Evolutionary conservation across 1,284 basidiomycete species (phyloP).

Genomic region (Trichosporon sp.): DNA sequence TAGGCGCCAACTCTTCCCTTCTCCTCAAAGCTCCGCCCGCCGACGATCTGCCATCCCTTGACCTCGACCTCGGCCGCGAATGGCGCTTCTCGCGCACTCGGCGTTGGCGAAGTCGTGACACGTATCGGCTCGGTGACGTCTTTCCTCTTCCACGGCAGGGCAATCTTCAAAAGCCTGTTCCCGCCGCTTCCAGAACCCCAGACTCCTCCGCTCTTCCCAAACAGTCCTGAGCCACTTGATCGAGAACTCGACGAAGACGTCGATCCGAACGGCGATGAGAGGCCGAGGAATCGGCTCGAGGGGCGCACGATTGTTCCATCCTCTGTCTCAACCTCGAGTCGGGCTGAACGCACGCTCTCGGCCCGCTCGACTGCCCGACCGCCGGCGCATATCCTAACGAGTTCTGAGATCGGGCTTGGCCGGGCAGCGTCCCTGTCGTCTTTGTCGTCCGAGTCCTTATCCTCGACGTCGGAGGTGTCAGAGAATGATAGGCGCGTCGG

Average conservation of each 20-base stretch:
- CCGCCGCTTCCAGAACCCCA: neutral
- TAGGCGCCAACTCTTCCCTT: slow-evolving; percentile 37
- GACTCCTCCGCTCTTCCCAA: neutral
- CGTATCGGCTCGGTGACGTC: neutral
- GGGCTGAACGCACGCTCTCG: neutral
- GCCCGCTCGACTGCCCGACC: neutral
- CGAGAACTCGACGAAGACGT: neutral
- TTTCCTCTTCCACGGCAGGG: neutral
- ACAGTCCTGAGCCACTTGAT: neutral
- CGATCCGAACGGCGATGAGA: neutral
- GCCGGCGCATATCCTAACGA: slow-evolving; percentile 15
- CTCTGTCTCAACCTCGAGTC: neutral
- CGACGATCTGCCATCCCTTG: slow-evolving; percentile 39
- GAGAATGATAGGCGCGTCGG: neutral
- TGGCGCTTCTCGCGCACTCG: slow-evolving; percentile 4
- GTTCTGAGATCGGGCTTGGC: slow-evolving; percentile 2
- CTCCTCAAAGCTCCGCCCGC: slow-evolving; percentile 34
- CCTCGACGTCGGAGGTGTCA: neutral
- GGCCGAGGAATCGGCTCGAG: neutral
- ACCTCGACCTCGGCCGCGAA: slow-evolving; percentile 37
- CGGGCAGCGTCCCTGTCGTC: neutral
- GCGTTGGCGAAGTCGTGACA: neutral
- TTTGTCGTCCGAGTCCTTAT: too few relatives aligned
- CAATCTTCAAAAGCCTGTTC: neutral
- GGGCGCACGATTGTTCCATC: neutral